Evolutionary conservation across 2,329 filamentous ascomycete genomes (phyloP), one percentile per base, ranked within the genome.

Genomic region (Fusarium succisae): DNA sequence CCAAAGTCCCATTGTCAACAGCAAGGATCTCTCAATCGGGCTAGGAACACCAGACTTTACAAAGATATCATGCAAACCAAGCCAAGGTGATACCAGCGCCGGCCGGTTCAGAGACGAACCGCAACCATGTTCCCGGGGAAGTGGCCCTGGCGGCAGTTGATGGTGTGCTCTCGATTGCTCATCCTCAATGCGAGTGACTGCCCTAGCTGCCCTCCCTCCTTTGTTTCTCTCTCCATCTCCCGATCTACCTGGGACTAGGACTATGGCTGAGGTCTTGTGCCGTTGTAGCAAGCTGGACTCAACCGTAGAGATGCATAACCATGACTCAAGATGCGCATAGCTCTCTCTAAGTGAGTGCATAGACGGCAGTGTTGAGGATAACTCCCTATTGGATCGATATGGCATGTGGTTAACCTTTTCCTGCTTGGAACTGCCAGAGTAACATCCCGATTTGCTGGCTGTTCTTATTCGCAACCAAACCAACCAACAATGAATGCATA

Each of bases 1-100:
- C 66, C 68, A 61, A 76, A 75, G 75, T 73, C 72, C 66, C 63
- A 47, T 45, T 62, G 57, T 44, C 58, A 51, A 63, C 63, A 66
- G 66, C 58, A 75, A 54, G 73, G 76, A 70, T 76, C 55, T 57
- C 57, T 76, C 63, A 68, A 76, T 78, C 71, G 47, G 69, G 64
- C 62, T 64, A 67, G 71, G 65, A 60, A 72, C 70, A 59, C 43
- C 44, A 74, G 50, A 60, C 53, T 54, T 50, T 38, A 63, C 50
- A 43, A 53, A 73, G 66, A 66, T 70, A 76, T 72, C 66, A 44
- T 63, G 56, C 66, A 61, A 64, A 65, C 26, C 59, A 63, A 70
- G 48, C n/a, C 56, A 69, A 70, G 53, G 61, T 74, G 63, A 53
- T 63, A 48, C 55, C 57, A 56, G 48, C 57, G 57, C 66, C 58